Conservation (phyloP, 2,329 filamentous ascomycete genomes). For the Fusarium zealandicum region DNA sequence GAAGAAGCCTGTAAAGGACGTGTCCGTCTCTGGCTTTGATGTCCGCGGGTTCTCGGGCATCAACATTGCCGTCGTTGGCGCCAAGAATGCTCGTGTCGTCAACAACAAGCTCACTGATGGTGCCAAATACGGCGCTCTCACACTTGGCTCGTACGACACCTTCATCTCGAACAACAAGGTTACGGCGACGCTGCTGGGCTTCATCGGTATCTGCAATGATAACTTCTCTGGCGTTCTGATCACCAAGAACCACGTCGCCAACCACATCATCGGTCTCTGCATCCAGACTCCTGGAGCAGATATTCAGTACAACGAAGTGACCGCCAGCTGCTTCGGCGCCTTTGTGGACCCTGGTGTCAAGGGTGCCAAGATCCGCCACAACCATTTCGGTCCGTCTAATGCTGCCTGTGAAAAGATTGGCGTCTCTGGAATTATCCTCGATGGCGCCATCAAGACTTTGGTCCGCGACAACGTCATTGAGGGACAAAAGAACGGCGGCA, state of each 20-base stretch:
- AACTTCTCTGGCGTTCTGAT: constrained; percentile 42
- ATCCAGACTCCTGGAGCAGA: constrained; percentile 46
- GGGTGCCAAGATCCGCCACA: constrained; percentile 42
- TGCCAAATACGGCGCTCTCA: constrained; percentile 45
- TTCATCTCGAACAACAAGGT: constrained; percentile 42
- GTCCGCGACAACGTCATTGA: constrained; percentile 42
- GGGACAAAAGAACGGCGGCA: constrained; percentile 30
- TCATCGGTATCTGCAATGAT: constrained; percentile 49
- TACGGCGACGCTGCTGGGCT: constrained; percentile 19
- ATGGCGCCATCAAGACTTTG: constrained; percentile 39
- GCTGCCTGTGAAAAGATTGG: constrained; percentile 10
- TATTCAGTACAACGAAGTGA: constrained; percentile 45
- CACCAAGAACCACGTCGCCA: constrained; percentile 42
- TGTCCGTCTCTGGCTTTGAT: constrained; percentile 45
- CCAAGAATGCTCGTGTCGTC: constrained; percentile 32
- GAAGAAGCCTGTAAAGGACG: constrained; percentile 38
- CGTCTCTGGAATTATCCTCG: constrained; percentile 39
- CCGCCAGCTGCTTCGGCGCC: constrained; percentile 42
- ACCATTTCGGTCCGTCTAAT: constrained; percentile 39
- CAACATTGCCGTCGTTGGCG: constrained; percentile 48
- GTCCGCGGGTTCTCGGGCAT: constrained; percentile 45
- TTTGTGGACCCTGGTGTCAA: constrained; percentile 46
- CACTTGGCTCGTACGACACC: constrained; percentile 45
- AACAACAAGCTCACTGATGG: constrained; percentile 32
- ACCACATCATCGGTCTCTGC: constrained; percentile 45